Evolutionary conservation across 2,329 filamentous ascomycete species (phyloP).

Genomic region (Colletotrichum cuscutae): DNA sequence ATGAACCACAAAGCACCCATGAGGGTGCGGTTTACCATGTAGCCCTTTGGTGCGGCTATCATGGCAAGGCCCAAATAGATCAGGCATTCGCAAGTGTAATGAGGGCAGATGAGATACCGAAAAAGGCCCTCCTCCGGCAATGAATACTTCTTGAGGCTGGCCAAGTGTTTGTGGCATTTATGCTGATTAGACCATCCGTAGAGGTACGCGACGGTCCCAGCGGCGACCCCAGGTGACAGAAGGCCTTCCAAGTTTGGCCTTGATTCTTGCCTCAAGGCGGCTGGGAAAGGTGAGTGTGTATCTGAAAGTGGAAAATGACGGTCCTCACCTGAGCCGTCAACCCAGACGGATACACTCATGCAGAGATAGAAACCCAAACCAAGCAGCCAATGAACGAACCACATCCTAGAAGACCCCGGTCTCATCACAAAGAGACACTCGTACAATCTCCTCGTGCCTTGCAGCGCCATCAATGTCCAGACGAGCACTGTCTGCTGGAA

Average conservation of each 20-base stretch:
- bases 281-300: constrained; percentile 10
- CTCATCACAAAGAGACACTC: constrained; percentile 76
- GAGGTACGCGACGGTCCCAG: constrained; percentile 73
- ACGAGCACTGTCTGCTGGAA: constrained; percentile 71
- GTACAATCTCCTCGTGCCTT: constrained; percentile 79
- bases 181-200: constrained; percentile 79
- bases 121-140: constrained; percentile 82
- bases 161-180: constrained; percentile 76
- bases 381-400: constrained; percentile 83
- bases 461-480: constrained; percentile 79
- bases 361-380: constrained; percentile 81
- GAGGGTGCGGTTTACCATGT: constrained; percentile 77
- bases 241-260: not conserved
- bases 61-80: constrained; percentile 85
- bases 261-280: not conserved
- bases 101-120: constrained; percentile 79
- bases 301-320: not conserved
- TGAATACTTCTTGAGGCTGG: constrained; percentile 82
- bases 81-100: constrained; percentile 89
- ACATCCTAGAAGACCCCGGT: constrained; percentile 82
- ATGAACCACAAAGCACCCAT: constrained; percentile 79
- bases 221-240: constrained; percentile 50
- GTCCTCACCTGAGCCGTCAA: constrained; percentile 78
- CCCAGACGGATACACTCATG: constrained; percentile 82
- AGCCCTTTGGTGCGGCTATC: constrained; percentile 75